phyloP scores from a whole-genome alignment of 768 basidiomycete species.

The Leccinum barrowsii region DNA sequence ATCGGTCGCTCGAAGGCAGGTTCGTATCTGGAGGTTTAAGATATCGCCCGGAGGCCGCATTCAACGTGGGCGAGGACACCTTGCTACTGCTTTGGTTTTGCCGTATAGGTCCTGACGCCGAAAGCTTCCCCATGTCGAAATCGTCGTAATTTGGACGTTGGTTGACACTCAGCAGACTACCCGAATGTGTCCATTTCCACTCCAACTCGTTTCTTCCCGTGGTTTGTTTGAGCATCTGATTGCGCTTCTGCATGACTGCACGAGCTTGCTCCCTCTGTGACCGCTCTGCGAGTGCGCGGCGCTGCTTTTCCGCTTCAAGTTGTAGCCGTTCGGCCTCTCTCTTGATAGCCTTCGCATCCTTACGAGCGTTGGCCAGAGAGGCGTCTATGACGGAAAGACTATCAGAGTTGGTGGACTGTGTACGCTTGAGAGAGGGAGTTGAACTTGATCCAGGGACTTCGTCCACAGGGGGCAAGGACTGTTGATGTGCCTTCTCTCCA shows the following conservation, averaged over 20 bases:
- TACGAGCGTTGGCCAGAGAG: conserved; percentile 37
- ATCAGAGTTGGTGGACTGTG: conserved; percentile 75
- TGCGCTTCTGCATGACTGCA: conserved; percentile 89
- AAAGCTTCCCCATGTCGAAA: conserved; percentile 45
- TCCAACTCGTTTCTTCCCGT: conserved; percentile 53
- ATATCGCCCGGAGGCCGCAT: conserved; percentile 62
- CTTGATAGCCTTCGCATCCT: conserved; percentile 72
- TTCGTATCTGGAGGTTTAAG: conserved; percentile 35
- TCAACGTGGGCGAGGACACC: conserved; percentile 46
- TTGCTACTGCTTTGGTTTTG: conserved; percentile 46
- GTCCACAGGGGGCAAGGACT: conserved; percentile 65
- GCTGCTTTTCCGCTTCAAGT: conserved; percentile 81
- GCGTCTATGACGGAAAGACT: conserved; percentile 57
- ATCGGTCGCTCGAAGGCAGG: conserved; percentile 42
- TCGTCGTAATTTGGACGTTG: conserved; percentile 29
- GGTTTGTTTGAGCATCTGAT: conserved; percentile 62
- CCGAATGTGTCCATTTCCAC: conserved; percentile 49
- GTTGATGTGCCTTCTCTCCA: conserved; percentile 63
- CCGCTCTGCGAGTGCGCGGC: conserved; percentile 70
- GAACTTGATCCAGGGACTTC: conserved; percentile 57
- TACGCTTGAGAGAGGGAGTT: conserved; percentile 70
- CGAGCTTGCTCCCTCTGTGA: conserved; percentile 84
- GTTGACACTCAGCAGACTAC: conserved; percentile 42
- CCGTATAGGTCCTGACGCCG: conserved; percentile 62
- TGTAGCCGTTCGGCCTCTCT: conserved; percentile 78